A percentile compares a stretch with the other conserved stretches of the same genome.
Evolutionary conservation across 2,329 filamentous ascomycete species (phyloP).

Genomic region (Botrytis aclada): DNA sequence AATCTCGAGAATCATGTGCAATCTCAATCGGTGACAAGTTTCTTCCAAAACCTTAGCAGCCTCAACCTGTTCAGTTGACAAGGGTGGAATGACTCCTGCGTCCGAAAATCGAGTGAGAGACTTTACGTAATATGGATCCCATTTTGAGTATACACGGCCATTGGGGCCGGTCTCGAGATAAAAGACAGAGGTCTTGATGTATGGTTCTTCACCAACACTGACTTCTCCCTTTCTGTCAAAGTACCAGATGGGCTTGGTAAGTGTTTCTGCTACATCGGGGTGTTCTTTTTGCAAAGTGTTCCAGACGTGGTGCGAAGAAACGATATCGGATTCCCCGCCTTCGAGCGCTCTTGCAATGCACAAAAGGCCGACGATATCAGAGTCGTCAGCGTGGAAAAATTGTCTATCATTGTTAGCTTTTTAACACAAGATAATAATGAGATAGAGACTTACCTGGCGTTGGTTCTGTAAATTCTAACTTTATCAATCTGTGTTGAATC

Average conservation of each 20-base stretch:
- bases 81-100: conserved; percentile 66
- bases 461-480: conserved; percentile 87
- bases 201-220: conserved; percentile 70
- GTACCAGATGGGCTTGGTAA: conserved; percentile 82
- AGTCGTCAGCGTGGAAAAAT: conserved; percentile 83
- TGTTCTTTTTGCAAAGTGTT: conserved; percentile 72
- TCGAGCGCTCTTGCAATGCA: conserved; percentile 76
- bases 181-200: conserved; percentile 68
- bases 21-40: conserved; percentile 66
- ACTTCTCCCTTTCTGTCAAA: conserved; percentile 88
- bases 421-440: neutral
- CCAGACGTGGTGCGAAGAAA: conserved; percentile 76
- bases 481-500: conserved; percentile 63
- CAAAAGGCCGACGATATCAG: conserved; percentile 77
- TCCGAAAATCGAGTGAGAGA: conserved; percentile 73
- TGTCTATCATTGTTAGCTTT: conserved; percentile 46
- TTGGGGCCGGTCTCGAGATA: conserved; percentile 70
- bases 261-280: conserved; percentile 72
- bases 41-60: conserved; percentile 71
- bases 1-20: conserved; percentile 84
- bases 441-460: conserved; percentile 53
- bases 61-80: conserved; percentile 65
- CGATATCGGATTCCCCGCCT: conserved; percentile 81
- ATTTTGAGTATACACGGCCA: conserved; percentile 74
- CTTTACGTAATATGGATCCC: conserved; percentile 85